Conservation (phyloP, 176 grass and related monocot species). For the Oryza punctata region DNA sequence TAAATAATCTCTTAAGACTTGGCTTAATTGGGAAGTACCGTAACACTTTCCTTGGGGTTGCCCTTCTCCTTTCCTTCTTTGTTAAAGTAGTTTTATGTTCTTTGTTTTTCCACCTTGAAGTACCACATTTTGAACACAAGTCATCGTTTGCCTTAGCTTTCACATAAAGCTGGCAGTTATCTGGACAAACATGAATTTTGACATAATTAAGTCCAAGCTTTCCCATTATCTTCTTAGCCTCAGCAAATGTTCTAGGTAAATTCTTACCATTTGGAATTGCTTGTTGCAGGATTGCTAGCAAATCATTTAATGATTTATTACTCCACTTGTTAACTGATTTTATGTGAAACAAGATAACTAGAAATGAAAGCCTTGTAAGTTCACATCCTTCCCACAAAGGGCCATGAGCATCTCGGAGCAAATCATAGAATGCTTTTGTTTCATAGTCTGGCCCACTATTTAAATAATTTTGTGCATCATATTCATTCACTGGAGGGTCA, state of each 20-base stretch:
- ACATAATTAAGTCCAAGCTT: background rate
- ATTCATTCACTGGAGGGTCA: no score
- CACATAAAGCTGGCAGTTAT: background rate
- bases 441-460: no score
- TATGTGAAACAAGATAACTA: background rate
- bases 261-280: background rate
- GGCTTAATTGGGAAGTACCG: background rate
- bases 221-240: background rate
- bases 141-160: background rate
- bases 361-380: no score
- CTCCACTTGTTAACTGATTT: slow-evolving; percentile 4
- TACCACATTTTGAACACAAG: background rate
- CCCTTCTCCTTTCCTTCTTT: background rate
- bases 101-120: background rate
- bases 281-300: background rate
- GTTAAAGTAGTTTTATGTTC: background rate
- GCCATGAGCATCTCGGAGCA: background rate
- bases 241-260: background rate
- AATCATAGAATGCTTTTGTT: background rate
- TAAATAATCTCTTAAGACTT: background rate
- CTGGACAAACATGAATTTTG: background rate
- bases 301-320: slow-evolving; percentile 1
- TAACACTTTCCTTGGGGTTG: background rate
- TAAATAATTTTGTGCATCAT: no score
- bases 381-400: no score